These are phyloP conservation scores for Rutstroemia sydowiana DNA, from an alignment of 2,329 filamentous ascomycete genomes.

Conservation along the genomic window DNA sequence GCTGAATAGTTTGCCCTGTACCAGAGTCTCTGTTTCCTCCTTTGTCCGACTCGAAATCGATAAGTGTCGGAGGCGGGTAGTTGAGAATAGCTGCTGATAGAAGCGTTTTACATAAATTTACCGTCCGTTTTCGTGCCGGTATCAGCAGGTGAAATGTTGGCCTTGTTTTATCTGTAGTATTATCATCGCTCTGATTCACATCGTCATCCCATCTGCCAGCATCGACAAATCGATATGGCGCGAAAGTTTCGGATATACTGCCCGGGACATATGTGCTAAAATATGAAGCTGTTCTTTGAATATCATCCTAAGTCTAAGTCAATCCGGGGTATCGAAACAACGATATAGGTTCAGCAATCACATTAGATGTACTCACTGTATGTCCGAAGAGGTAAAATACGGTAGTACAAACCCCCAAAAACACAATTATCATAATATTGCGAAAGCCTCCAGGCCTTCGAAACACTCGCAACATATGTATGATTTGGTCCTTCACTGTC, in stretches of 20 bases:
- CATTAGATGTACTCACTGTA: neutral
- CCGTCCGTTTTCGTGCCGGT: conserved; percentile 36
- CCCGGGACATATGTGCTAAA: conserved; percentile 13
- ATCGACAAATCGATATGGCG: conserved; percentile 5
- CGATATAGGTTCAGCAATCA: neutral
- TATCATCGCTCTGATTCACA: conserved; percentile 7
- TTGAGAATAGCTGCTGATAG: conserved; percentile 50
- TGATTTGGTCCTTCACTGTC: conserved; percentile 11
- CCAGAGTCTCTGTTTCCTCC: neutral
- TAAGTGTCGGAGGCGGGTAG: conserved; percentile 49
- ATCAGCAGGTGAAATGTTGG: conserved; percentile 48
- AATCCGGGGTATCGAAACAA: neutral
- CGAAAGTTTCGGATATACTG: conserved; percentile 11
- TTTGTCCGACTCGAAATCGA: conserved; percentile 33
- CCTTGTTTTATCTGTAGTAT: conserved; percentile 11
- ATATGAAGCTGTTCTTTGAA: conserved; percentile 11
- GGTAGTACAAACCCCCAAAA: conserved; percentile 10
- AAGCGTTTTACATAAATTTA: conserved; percentile 48
- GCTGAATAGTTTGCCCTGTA: conserved; percentile 10
- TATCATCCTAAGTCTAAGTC: conserved; percentile 13
- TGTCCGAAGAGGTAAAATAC: conserved; percentile 12
- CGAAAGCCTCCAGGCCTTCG: conserved; percentile 17
- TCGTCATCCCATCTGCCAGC: conserved; percentile 14
- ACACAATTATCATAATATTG: conserved; percentile 10
- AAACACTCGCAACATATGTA: conserved; percentile 14